Conservation (phyloP, 176 grass and related monocot species). For the Triticum turgidum region DNA sequence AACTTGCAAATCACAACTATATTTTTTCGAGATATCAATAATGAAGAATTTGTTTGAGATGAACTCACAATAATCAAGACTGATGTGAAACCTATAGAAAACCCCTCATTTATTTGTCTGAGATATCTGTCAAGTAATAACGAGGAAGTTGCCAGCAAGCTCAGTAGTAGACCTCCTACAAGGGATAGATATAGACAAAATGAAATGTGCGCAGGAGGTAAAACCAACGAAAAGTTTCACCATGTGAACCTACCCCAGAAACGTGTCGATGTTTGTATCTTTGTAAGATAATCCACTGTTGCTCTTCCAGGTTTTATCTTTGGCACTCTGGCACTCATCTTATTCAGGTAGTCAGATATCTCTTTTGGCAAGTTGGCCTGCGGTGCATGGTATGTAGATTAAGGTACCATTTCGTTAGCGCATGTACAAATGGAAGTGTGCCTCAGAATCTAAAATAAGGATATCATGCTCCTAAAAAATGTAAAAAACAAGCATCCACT, state of each 20-base stretch:
- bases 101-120: constrained; percentile 77
- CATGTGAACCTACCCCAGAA: constrained; percentile 73
- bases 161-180: constrained; percentile 79
- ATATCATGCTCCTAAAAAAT: neutral
- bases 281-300: constrained; percentile 92
- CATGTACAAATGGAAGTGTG: constrained; percentile 7
- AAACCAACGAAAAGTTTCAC: constrained; percentile 16
- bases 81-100: constrained; percentile 91
- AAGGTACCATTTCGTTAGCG: constrained; percentile 18
- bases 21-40: constrained; percentile 13
- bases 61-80: constrained; percentile 95
- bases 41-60: constrained; percentile 29
- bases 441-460: neutral
- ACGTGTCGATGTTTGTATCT: constrained; percentile 95
- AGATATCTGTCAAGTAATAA: constrained; percentile 94
- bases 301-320: constrained; percentile 90
- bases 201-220: neutral
- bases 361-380: constrained; percentile 97
- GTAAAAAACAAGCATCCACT: neutral
- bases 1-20: constrained; percentile 29
- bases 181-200: neutral
- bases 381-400: constrained; percentile 17
- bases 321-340: constrained; percentile 91
- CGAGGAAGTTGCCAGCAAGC: constrained; percentile 84
- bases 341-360: constrained; percentile 97